phyloP scores from a whole-genome alignment of 2,329 filamentous ascomycete species.

The Colletotrichum gloeosporioides region DNA sequence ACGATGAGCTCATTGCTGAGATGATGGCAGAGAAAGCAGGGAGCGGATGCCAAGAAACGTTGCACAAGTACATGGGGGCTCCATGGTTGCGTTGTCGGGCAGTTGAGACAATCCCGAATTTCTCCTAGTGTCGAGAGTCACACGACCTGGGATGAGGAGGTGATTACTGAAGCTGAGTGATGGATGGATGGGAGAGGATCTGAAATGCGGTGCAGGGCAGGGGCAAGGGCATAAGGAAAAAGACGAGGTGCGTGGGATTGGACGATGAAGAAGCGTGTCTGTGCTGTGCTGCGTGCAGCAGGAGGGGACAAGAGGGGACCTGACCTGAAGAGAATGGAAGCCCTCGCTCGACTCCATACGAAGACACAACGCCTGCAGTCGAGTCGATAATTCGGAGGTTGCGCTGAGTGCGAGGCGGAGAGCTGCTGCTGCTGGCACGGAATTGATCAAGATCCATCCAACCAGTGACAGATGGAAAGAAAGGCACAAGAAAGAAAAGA shows the following conservation, averaged over 20 bases:
- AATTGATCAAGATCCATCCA: neutral
- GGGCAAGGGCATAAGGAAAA: neutral
- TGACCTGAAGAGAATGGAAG: neutral
- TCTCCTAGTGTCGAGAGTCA: conserved; percentile 15
- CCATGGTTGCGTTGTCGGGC: conserved; percentile 12
- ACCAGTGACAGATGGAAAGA: neutral
- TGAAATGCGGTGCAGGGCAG: neutral
- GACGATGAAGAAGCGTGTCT: neutral
- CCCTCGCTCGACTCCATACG: neutral
- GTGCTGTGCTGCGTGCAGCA: neutral
- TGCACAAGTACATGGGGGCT: conserved; percentile 15
- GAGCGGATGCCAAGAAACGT: conserved; percentile 16
- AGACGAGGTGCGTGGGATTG: neutral
- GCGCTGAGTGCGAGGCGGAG: neutral
- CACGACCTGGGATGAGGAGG: conserved; percentile 8
- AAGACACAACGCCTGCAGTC: neutral
- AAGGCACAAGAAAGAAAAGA: neutral
- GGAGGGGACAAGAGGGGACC: neutral
- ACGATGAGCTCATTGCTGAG: conserved; percentile 14
- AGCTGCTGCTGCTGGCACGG: neutral
- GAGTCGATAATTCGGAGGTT: neutral
- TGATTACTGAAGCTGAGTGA: neutral
- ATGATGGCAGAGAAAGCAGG: neutral
- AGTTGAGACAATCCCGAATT: conserved; percentile 17
- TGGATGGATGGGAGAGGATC: neutral